A percentile compares a stretch with the other conserved stretches of the same genome.
Evolutionary conservation across 352 stramenopile genomes (phyloP).

Genomic region (Phytophthora gonapodyides): DNA sequence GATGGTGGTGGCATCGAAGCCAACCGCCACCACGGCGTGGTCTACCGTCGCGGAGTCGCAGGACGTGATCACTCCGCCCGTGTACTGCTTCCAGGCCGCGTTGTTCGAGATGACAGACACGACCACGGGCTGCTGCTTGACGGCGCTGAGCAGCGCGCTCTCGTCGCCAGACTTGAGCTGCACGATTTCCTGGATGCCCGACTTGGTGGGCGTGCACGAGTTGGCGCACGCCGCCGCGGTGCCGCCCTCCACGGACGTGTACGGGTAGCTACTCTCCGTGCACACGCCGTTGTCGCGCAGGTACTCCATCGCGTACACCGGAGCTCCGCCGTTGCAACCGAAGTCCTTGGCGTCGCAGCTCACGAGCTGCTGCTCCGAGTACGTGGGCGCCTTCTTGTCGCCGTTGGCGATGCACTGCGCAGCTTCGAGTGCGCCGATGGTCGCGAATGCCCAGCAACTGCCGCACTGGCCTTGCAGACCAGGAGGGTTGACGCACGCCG

Average conservation of each 20-base stretch:
- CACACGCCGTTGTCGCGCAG: conserved; percentile 86
- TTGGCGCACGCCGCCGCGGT: conserved; percentile 38
- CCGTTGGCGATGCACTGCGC: conserved; percentile 83
- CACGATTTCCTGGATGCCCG: conserved; percentile 57
- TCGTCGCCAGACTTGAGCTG: conserved; percentile 65
- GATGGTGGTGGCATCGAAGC: conserved; percentile 90
- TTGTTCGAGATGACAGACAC: conserved; percentile 95
- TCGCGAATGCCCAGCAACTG: conserved; percentile 98
- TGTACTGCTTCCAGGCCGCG: conserved; percentile 98
- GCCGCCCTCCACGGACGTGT: conserved; percentile 52
- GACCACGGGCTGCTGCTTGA: conserved; percentile 94
- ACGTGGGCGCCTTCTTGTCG: conserved; percentile 60
- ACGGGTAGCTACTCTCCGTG: conserved; percentile 79
- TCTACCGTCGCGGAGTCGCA: conserved; percentile 90
- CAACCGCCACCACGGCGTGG: conserved; percentile 96
- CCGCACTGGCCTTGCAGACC: conserved; percentile 97
- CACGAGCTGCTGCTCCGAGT: conserved; percentile 94
- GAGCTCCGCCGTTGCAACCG: conserved; percentile 91
- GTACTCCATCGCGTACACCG: conserved; percentile 93
- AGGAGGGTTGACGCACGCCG: conserved; percentile 53
- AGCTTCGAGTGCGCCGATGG: conserved; percentile 89
- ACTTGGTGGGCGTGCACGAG: conserved; percentile 38
- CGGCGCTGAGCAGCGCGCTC: conserved; percentile 73
- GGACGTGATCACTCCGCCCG: conserved; percentile 84
- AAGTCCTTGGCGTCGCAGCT: conserved; percentile 88